Conservation (phyloP, 2,329 filamentous ascomycete genomes). For the Penicillium oxalicum region DNA sequence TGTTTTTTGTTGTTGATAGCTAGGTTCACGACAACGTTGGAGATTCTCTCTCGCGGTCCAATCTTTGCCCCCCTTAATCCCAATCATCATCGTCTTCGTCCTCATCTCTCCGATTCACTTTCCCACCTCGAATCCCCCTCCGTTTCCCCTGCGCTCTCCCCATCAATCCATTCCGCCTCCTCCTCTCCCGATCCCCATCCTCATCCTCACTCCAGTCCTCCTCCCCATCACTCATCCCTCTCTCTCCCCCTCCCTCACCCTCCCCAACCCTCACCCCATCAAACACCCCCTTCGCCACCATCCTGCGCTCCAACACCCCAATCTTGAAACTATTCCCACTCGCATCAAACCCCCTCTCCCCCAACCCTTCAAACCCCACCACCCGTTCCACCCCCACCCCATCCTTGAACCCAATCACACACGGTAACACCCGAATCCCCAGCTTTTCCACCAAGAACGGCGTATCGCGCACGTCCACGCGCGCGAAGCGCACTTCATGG, state of each 20-base stretch:
- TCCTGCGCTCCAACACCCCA: constrained; percentile 37
- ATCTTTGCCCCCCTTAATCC: constrained; percentile 32
- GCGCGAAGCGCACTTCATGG: constrained; percentile 41
- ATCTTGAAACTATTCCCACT: constrained; percentile 37
- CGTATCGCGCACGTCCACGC: constrained; percentile 41
- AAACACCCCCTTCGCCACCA: constrained; percentile 37
- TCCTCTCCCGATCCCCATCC: constrained; percentile 8
- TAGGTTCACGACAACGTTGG: too few species aligned
- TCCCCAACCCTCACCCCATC: constrained; percentile 29
- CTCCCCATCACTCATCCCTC: constrained; percentile 15
- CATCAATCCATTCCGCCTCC: background rate
- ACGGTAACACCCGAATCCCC: constrained; percentile 42
- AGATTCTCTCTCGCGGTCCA: too few species aligned
- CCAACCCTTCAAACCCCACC: constrained; percentile 45
- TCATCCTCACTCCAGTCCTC: constrained; percentile 24
- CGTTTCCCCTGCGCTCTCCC: constrained; percentile 3
- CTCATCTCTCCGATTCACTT: constrained; percentile 21
- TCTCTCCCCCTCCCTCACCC: constrained; percentile 27
- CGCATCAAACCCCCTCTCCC: constrained; percentile 33
- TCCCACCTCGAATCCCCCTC: constrained; percentile 29
- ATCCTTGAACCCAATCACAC: constrained; percentile 46
- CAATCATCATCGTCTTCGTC: constrained; percentile 41
- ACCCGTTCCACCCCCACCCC: constrained; percentile 41
- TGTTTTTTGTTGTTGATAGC: too few species aligned
- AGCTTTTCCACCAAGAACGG: constrained; percentile 46